Evolutionary conservation across 2,329 filamentous ascomycete species (phyloP).

Genomic region (Neonectria ditissima): DNA sequence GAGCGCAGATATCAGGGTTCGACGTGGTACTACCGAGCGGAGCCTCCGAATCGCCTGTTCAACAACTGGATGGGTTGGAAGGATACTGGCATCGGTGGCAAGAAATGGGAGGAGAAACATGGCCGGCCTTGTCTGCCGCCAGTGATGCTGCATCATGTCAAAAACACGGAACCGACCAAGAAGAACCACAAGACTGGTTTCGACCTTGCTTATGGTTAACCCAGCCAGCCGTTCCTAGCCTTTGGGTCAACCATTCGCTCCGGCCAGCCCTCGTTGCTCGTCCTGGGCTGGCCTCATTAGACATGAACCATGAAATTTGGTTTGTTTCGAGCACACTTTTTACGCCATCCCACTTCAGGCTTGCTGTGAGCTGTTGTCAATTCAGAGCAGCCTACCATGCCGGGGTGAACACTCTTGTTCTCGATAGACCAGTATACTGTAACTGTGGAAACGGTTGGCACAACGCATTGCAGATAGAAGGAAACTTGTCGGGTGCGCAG

Average conservation of each 20-base stretch:
- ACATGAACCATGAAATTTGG: not conserved
- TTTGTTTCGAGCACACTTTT: conserved; percentile 11
- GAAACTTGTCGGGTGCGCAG: conserved; percentile 37
- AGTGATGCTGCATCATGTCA: conserved; percentile 70
- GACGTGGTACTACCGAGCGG: conserved; percentile 72
- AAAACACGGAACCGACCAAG: conserved; percentile 65
- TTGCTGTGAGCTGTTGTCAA: not conserved
- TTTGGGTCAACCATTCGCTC: conserved; percentile 21
- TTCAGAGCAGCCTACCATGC: not conserved
- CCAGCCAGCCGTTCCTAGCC: not conserved
- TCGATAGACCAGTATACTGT: conserved; percentile 32
- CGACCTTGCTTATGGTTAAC: conserved; percentile 54
- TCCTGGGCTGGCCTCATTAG: conserved; percentile 11
- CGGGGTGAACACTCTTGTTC: conserved; percentile 4
- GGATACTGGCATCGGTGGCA: conserved; percentile 66
- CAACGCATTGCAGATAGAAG: conserved; percentile 31
- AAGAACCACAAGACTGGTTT: conserved; percentile 56
- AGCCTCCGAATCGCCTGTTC: conserved; percentile 68
- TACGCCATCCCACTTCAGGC: not conserved
- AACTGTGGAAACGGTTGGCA: conserved; percentile 34
- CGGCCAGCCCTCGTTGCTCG: conserved; percentile 19
- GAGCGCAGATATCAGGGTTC: conserved; percentile 68
- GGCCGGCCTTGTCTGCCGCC: conserved; percentile 70
- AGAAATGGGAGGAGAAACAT: conserved; percentile 66
- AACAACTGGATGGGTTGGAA: conserved; percentile 73